Conservation (phyloP, 768 basidiomycete genomes). For the Kwoniella sp. region DNA sequence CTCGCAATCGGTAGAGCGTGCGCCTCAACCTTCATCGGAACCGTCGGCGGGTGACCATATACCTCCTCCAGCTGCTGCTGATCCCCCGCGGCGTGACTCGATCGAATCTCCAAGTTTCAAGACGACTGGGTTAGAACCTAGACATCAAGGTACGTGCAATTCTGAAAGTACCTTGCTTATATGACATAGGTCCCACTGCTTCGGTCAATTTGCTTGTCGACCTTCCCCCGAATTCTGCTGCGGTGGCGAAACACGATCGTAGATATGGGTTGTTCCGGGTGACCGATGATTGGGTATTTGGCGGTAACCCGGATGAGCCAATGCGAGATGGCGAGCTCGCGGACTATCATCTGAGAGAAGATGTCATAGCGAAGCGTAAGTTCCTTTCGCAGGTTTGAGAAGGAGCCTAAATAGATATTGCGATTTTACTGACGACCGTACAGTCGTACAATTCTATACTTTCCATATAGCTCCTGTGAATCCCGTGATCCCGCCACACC, state of each 20-base stretch:
- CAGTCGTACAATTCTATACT: constrained; percentile 19
- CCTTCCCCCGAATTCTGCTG: constrained; percentile 11
- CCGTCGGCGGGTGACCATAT: neutral
- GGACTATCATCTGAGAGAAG: constrained; percentile 19
- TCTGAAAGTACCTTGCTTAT: neutral
- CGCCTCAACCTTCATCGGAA: neutral
- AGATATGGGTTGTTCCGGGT: constrained; percentile 19
- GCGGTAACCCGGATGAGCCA: constrained; percentile 14
- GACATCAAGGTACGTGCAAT: constrained; percentile 14
- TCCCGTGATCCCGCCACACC: constrained; percentile 20
- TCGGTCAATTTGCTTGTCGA: constrained; percentile 14
- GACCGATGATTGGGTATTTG: constrained; percentile 22
- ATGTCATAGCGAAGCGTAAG: constrained; percentile 20
- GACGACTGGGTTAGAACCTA: constrained; percentile 17
- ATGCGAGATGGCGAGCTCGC: constrained; percentile 15
- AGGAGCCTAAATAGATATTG: neutral
- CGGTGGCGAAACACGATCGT: constrained; percentile 12
- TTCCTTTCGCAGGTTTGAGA: neutral
- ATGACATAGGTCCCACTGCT: constrained; percentile 16
- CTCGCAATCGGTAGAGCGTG: neutral
- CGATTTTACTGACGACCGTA: neutral
- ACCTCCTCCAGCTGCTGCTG: neutral
- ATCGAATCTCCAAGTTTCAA: constrained; percentile 21
- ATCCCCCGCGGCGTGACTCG: neutral
- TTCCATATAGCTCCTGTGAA: constrained; percentile 15